These are phyloP conservation scores for Metarhizium rileyi DNA, from an alignment of 2,329 filamentous ascomycete genomes.

Conservation along the genomic window DNA sequence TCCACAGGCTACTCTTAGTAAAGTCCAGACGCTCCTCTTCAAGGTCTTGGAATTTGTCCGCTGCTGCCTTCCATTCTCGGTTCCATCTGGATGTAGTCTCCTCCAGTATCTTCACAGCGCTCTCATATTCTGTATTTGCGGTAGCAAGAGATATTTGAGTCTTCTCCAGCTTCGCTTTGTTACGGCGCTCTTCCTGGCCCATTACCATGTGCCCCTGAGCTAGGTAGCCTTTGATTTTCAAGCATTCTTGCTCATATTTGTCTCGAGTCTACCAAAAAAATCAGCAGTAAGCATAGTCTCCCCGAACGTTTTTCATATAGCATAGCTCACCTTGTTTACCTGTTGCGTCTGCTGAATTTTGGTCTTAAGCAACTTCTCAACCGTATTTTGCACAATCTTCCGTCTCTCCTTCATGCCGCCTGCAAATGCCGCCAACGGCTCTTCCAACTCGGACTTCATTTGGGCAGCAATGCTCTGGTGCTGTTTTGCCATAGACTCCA, in stretches of 20 bases:
- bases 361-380: slow-evolving; percentile 87
- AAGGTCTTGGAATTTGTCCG: slow-evolving; percentile 97
- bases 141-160: slow-evolving; percentile 90
- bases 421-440: slow-evolving; percentile 82
- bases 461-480: slow-evolving; percentile 83
- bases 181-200: slow-evolving; percentile 97
- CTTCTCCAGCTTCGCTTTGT: slow-evolving; percentile 97
- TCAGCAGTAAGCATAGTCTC: neutral
- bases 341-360: slow-evolving; percentile 85
- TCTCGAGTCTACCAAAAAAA: slow-evolving; percentile 58
- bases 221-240: slow-evolving; percentile 97
- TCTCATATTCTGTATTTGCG: slow-evolving; percentile 89
- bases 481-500: slow-evolving; percentile 88
- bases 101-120: slow-evolving; percentile 83
- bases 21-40: slow-evolving; percentile 97
- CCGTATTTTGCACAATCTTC: slow-evolving; percentile 89
- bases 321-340: slow-evolving; percentile 71
- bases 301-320: no score
- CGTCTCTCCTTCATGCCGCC: slow-evolving; percentile 93
- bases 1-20: slow-evolving; percentile 96
- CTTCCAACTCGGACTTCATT: slow-evolving; percentile 94
- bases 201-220: slow-evolving; percentile 99
- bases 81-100: slow-evolving; percentile 96
- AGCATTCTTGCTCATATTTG: slow-evolving; percentile 91
- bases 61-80: slow-evolving; percentile 93